Percentiles rank a stretch among this genome's conserved stretches.
Conservation (phyloP, 140 eudicot species). For the Cichorium intybus region DNA sequence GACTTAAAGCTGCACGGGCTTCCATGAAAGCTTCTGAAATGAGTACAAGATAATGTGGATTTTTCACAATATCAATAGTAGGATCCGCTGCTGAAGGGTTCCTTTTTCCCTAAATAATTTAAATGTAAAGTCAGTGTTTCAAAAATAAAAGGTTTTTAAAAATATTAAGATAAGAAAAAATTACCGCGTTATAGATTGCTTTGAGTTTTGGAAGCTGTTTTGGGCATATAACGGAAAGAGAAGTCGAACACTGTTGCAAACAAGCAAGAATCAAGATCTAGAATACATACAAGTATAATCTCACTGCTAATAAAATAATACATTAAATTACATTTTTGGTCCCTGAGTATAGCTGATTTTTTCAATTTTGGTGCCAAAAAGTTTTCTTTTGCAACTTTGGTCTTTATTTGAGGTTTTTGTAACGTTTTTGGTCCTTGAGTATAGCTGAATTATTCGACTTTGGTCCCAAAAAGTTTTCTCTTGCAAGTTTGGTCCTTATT, state of each 20-base stretch:
- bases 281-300: background rate
- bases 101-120: constrained; percentile 60
- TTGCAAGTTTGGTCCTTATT: too few relatives aligned
- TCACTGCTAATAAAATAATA: background rate
- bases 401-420: too few relatives aligned
- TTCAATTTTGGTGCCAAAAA: too few relatives aligned
- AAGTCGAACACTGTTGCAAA: constrained; percentile 64
- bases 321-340: too few relatives aligned
- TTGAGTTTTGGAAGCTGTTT: constrained; percentile 84
- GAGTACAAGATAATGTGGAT: constrained; percentile 80
- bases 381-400: too few relatives aligned
- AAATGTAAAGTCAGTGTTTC: background rate
- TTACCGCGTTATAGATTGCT: constrained; percentile 84
- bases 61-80: constrained; percentile 67
- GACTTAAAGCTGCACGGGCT: constrained; percentile 85
- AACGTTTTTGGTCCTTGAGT: too few relatives aligned
- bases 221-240: constrained; percentile 90
- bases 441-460: too few relatives aligned
- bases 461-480: too few relatives aligned
- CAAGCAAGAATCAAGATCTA: background rate
- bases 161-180: background rate
- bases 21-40: constrained; percentile 84
- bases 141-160: background rate
- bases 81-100: constrained; percentile 73
- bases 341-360: too few relatives aligned